These are phyloP conservation scores for Stachybotrys chartarum DNA, from an alignment of 2,329 filamentous ascomycete genomes.

Conservation along the genomic window DNA sequence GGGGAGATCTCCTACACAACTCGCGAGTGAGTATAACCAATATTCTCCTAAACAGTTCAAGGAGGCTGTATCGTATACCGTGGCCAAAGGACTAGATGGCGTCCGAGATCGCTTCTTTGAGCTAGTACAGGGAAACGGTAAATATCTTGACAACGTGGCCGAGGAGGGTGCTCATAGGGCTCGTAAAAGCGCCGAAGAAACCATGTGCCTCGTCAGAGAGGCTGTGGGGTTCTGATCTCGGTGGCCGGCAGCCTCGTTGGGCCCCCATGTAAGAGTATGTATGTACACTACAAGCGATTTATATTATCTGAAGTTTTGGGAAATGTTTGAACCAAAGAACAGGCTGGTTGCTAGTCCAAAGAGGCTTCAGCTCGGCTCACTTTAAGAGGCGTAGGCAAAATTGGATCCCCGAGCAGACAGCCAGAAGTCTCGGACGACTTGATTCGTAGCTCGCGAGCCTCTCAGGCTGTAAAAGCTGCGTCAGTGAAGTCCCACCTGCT, in stretches of 20 bases:
- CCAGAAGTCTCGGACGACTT: conserved; percentile 67
- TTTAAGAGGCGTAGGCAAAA: conserved; percentile 53
- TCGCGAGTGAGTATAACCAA: conserved; percentile 31
- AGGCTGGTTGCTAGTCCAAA: too few species aligned
- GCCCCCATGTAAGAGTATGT: too few species aligned
- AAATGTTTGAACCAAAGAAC: too few species aligned
- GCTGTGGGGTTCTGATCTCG: conserved; percentile 39
- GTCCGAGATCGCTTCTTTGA: conserved; percentile 51
- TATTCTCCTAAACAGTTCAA: conserved; percentile 32
- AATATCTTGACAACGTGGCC: conserved; percentile 50
- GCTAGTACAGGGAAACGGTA: conserved; percentile 39
- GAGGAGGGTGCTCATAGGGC: conserved; percentile 54
- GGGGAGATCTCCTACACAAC: conserved; percentile 27
- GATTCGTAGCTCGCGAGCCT: conserved; percentile 57
- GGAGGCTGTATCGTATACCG: conserved; percentile 49
- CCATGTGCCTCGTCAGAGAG: conserved; percentile 45
- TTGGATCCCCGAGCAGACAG: conserved; percentile 55
- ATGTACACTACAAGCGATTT: too few species aligned
- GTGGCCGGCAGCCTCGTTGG: not conserved
- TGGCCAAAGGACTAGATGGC: conserved; percentile 44
- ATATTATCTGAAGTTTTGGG: too few species aligned
- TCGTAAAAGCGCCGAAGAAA: conserved; percentile 49
- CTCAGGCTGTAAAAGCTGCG: conserved; percentile 42
- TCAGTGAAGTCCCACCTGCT: not conserved
- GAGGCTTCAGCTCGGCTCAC: too few species aligned